phyloP scores from a whole-genome alignment of 345 rosid genomes.

The Kernera saxatilis region DNA sequence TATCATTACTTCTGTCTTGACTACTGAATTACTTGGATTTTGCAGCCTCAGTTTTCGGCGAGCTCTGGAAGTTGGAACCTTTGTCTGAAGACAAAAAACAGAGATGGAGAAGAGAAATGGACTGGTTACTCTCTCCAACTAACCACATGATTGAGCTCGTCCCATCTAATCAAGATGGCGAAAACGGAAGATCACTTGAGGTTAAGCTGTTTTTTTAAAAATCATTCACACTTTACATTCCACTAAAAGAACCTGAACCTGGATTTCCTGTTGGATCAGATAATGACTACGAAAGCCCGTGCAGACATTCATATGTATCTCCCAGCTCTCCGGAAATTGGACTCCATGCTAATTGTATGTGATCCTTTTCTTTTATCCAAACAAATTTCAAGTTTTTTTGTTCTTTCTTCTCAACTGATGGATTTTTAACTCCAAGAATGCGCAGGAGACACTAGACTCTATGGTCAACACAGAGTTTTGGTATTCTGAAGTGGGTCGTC shows the following conservation, averaged over 20 bases:
- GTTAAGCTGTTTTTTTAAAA: constrained; percentile 22
- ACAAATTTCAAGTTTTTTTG: not conserved
- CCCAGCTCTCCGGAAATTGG: constrained; percentile 88
- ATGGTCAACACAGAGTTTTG: constrained; percentile 85
- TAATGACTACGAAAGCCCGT: constrained; percentile 89
- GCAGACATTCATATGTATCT: constrained; percentile 89
- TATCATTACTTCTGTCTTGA: constrained; percentile 33
- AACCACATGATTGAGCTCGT: constrained; percentile 91
- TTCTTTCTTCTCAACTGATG: not conserved
- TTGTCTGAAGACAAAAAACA: constrained; percentile 61
- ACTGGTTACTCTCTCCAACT: constrained; percentile 89
- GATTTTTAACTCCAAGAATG: too few relatives aligned
- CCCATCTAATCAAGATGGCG: constrained; percentile 77
- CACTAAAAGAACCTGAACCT: constrained; percentile 10
- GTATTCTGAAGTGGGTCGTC: constrained; percentile 77
- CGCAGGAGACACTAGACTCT: constrained; percentile 74
- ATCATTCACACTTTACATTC: not conserved
- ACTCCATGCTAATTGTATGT: constrained; percentile 83
- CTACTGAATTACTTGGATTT: not conserved
- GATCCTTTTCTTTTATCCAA: not conserved
- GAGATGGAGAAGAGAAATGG: constrained; percentile 85
- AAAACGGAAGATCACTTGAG: constrained; percentile 72
- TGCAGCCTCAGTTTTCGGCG: constrained; percentile 82
- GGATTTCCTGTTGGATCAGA: constrained; percentile 43
- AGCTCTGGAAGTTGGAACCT: constrained; percentile 93